A percentile compares a stretch with the other conserved stretches of the same genome.
phyloP scores from a whole-genome alignment of 768 basidiomycete species.

The Rhizopogon roseolus region DNA sequence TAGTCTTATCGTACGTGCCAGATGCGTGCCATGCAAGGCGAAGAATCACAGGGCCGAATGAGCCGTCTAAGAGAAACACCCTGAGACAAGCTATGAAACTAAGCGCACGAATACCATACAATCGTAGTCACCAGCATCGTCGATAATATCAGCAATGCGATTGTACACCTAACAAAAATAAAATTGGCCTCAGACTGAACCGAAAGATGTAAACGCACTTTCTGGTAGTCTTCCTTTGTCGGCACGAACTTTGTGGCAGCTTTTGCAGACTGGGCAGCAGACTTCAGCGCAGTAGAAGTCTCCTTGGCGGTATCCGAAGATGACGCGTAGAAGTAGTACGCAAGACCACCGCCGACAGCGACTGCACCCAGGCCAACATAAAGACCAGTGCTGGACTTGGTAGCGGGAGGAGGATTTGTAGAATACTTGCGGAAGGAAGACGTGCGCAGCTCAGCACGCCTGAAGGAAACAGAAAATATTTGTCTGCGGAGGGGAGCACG shows the following conservation, averaged over 20 bases:
- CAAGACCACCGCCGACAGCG: conserved; percentile 52
- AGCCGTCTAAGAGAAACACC: conserved; percentile 56
- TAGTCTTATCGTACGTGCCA: conserved; percentile 85
- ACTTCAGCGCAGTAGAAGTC: conserved; percentile 52
- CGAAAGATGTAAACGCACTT: conserved; percentile 39
- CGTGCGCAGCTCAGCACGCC: conserved; percentile 29
- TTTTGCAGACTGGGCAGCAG: conserved; percentile 58
- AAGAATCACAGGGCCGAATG: conserved; percentile 81
- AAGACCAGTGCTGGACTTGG: conserved; percentile 54
- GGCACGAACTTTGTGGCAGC: conserved; percentile 68
- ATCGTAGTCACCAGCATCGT: conserved; percentile 73
- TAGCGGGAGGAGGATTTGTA: conserved; percentile 38
- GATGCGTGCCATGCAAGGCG: conserved; percentile 95
- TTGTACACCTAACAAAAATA: conserved; percentile 71
- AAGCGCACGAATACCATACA: conserved; percentile 41
- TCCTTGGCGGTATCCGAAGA: conserved; percentile 43
- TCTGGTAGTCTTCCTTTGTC: conserved; percentile 83
- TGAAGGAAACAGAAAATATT: conserved; percentile 24
- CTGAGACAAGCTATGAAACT: neutral
- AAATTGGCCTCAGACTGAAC: neutral
- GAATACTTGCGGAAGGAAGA: conserved; percentile 55
- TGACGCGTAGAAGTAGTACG: conserved; percentile 56
- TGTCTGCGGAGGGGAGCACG: conserved; percentile 47
- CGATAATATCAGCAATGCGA: conserved; percentile 70
- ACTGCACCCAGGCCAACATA: conserved; percentile 60